Base-by-base conservation (phyloP, 139 green algal genomes). In the Diplosphaera chodatii region DNA sequence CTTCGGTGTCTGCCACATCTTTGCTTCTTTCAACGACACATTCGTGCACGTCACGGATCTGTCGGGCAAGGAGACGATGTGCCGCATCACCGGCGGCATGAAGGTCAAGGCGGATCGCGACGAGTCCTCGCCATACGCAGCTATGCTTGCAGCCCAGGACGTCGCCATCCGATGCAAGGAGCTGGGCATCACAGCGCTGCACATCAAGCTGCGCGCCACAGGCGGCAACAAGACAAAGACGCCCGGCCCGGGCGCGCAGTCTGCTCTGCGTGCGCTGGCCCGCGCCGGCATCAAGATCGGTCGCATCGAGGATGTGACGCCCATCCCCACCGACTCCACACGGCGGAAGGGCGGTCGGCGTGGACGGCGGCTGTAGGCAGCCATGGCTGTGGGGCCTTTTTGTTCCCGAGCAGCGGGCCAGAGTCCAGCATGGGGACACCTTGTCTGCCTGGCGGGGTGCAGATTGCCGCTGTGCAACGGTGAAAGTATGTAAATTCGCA, bases 31-130 rank as follows among this genome's bases (percentile, higher is more conserved):
- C 90, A 99, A 99, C 81, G 96, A 99, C 85, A 99, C 96, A 22
- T 99, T 99, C 76, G 96, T 99, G 77, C 96, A 99, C 78, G 93
- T 99, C 65, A 99, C 96, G 31, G 96, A 99, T 86, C 83, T 99
- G 69, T 99, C 96, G 10, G 96, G 96, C 67, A 96, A 96, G 81
- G 96, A 99, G 83, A 99, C 96, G 66, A 88, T 99, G 41, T 81
- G 78, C 69, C 92, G 95, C 67, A 88, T 99, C 20, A 99, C 95
- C 30, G 94, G 96, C 68, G 96, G 96, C 78, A 99, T 99, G 96
- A 98, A 99, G 85, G 96, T 99, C 56, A 99, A 99, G 88, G 96
- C 96, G 74, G 96, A 99, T 78, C 91, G 95, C 62, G 96, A 99
- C 73, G 96, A 99, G 89, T 97, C 94, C 32, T 98, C 92, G 10